A percentile compares a stretch with the other conserved stretches of the same genome.
These are phyloP conservation scores for Penicillium maclennaniae DNA, from an alignment of 495 filamentous ascomycete genomes.

Conservation along the genomic window DNA sequence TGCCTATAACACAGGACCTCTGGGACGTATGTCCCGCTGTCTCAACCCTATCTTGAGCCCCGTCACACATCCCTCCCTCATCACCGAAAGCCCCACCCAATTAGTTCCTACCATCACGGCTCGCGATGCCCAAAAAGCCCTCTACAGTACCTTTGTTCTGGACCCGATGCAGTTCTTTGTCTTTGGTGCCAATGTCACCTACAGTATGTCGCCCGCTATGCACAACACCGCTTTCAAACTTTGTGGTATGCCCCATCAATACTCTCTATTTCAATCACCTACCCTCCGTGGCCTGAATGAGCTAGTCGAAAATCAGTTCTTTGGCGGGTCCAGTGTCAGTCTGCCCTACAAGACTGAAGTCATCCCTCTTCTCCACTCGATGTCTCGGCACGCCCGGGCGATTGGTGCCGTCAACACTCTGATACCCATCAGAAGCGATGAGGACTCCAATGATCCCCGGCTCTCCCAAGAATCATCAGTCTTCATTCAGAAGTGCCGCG, in stretches of 20 bases:
- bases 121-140: slow-evolving; percentile 39
- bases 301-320: slow-evolving; percentile 59
- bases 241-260: slow-evolving; percentile 69
- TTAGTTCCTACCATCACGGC: slow-evolving; percentile 39
- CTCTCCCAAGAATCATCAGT: slow-evolving; percentile 34
- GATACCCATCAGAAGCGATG: slow-evolving; percentile 61
- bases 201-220: slow-evolving; percentile 52
- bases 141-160: slow-evolving; percentile 53
- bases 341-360: slow-evolving; percentile 74
- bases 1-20: slow-evolving; percentile 65
- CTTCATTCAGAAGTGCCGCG: slow-evolving; percentile 56
- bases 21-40: slow-evolving; percentile 60
- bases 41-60: slow-evolving; percentile 64
- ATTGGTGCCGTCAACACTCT: slow-evolving; percentile 79
- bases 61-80: slow-evolving; percentile 41
- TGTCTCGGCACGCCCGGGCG: slow-evolving; percentile 68
- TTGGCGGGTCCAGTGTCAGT: slow-evolving; percentile 71
- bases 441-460: slow-evolving; percentile 44
- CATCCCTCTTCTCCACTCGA: slow-evolving; percentile 62
- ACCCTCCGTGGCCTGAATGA: slow-evolving; percentile 62
- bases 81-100: slow-evolving; percentile 18
- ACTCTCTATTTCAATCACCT: slow-evolving; percentile 61
- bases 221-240: slow-evolving; percentile 69
- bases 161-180: slow-evolving; percentile 47
- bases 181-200: slow-evolving; percentile 42